These are phyloP conservation scores for Coemansia sp. DNA, from an alignment of 192 early-diverging fungal species.

Conservation along the genomic window DNA sequence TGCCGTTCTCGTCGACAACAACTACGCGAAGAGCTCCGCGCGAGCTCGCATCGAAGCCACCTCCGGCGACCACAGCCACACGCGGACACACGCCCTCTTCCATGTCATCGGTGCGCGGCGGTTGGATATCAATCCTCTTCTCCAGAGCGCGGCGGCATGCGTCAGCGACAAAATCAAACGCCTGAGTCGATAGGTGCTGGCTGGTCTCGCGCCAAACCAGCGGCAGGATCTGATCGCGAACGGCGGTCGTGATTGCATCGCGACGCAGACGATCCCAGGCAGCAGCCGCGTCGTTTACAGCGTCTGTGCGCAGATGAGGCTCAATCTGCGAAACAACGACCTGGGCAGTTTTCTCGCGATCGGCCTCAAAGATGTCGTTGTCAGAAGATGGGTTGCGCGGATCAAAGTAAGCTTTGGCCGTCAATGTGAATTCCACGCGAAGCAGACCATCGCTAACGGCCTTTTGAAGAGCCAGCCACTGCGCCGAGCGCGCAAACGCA, in stretches of 20 bases:
- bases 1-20: slow-evolving; percentile 75
- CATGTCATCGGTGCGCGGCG: slow-evolving; percentile 17
- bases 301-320: slow-evolving; percentile 13
- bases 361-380: slow-evolving; percentile 23
- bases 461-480: slow-evolving; percentile 75
- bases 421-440: slow-evolving; percentile 38
- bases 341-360: slow-evolving; percentile 25
- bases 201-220: slow-evolving; percentile 72
- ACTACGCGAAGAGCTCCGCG: slow-evolving; percentile 59
- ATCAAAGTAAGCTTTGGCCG: slow-evolving; percentile 31
- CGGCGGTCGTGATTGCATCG: slow-evolving; percentile 60
- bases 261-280: slow-evolving; percentile 80
- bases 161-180: slow-evolving; percentile 68
- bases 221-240: slow-evolving; percentile 69
- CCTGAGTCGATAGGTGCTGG: slow-evolving; percentile 71
- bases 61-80: slow-evolving; percentile 47
- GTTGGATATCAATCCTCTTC: slow-evolving; percentile 43
- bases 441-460: slow-evolving; percentile 75
- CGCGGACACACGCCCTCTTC: slow-evolving; percentile 15
- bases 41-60: slow-evolving; percentile 49
- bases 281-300: slow-evolving; percentile 55
- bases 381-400: slow-evolving; percentile 15
- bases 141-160: slow-evolving; percentile 67
- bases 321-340: slow-evolving; percentile 23
- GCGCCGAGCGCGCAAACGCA: slow-evolving; percentile 64